Evolutionary conservation across 2,329 filamentous ascomycete genomes (phyloP), one percentile per base, ranked within the genome.

Genomic region (Colletotrichum siamense): DNA sequence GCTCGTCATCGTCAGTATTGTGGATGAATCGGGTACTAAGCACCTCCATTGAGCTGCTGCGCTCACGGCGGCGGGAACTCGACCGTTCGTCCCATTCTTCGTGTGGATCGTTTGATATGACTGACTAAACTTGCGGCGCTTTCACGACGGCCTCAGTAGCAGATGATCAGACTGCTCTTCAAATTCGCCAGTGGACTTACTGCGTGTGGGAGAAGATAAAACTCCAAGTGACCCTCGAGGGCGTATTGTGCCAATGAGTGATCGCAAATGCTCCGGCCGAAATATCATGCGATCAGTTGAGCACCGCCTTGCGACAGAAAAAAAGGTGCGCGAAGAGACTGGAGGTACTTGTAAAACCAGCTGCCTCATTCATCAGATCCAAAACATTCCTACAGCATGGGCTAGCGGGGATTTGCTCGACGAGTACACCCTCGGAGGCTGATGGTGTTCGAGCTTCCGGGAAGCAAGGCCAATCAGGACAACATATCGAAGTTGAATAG

Each of bases 1-100:
- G 3, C 6, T 22, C 3, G 9, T 2, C 44, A 4, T n/a, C 3
- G 1, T 18, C 10, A 4, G 18, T 4, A n/a, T 2, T 49, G 6
- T 49, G 18, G 10, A 49, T 49, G 44, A 13, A n/a, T 12, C 10
- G 18, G 10, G 10, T 22, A 49, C 7, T 3, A 3, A 49, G 44
- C 44, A 49, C 44, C 6, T 22, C 44, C 7, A 22, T 49, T 49
- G 44, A 49, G 18, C 3, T 3, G 39, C 39, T 49, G 39, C 18
- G 18, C 39, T 49, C 39, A 10, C 9, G 39, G 39, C 18, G 3
- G 9, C 18, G 16, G 18, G 39, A 12, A 4, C 5, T 4, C 1
- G 18, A 6, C 0, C 39, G 0, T n/a, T 49, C 18, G 5, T 49
- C 39, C 3, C 18, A n/a, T 3, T 49, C 5, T 49, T 4, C 2